Evolutionary conservation across 2,329 filamentous ascomycete species (phyloP).

Genomic region (Hypoxylon sp.): DNA sequence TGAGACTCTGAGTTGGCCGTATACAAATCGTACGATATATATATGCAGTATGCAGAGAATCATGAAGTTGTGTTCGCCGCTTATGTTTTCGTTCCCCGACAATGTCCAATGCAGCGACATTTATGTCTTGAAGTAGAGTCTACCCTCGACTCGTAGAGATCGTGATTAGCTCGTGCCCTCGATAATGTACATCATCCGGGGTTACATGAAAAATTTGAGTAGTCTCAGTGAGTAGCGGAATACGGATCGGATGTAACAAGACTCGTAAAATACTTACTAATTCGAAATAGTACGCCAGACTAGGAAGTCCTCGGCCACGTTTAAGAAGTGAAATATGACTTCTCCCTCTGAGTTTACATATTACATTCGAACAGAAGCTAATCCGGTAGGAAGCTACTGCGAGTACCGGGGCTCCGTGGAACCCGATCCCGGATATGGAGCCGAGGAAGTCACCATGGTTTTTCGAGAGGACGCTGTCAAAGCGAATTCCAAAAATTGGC

Average conservation of each 20-base stretch:
- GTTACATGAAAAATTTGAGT: neutral
- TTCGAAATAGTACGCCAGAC: neutral
- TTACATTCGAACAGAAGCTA: neutral
- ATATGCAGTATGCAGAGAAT: slow-evolving; percentile 1
- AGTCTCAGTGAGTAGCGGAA: neutral
- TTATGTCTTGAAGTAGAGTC: neutral
- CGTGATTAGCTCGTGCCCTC: neutral
- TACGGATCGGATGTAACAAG: neutral
- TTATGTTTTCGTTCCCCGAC: neutral
- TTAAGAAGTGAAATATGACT: neutral
- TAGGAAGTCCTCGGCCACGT: neutral
- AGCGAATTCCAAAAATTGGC: neutral
- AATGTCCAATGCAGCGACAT: neutral
- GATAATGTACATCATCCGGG: neutral
- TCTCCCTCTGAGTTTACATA: neutral
- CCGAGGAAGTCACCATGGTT: neutral
- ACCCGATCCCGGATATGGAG: slow-evolving; percentile 15
- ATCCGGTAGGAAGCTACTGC: slow-evolving; percentile 9
- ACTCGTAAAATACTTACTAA: neutral
- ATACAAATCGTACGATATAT: slow-evolving; percentile 2
- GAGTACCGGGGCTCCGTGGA: neutral
- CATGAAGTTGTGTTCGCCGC: slow-evolving; percentile 13
- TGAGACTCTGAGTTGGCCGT: neutral
- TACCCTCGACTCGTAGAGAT: neutral
- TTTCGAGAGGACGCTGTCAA: neutral